Evolutionary conservation across 352 stramenopile species (phyloP).

Genomic region (Globisporangium paddicum): DNA sequence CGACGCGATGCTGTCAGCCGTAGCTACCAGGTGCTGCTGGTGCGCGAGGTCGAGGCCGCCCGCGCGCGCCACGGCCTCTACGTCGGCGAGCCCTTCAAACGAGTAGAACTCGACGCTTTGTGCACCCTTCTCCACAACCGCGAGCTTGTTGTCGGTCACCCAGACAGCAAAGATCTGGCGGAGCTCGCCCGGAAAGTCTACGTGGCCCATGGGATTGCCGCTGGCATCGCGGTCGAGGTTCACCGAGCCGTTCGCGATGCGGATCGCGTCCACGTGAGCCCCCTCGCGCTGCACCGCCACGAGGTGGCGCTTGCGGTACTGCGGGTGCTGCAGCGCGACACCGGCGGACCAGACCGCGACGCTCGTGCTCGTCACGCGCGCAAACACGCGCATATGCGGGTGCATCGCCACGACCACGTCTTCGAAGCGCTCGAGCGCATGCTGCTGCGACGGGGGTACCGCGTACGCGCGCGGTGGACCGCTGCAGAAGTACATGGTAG

Average conservation of each 20-base stretch:
- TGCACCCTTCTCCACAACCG: slow-evolving; percentile 54
- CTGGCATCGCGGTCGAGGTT: background rate
- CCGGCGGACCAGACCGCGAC: slow-evolving; percentile 50
- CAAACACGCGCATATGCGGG: slow-evolving; percentile 42
- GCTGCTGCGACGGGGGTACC: slow-evolving; percentile 2
- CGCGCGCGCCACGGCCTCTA: slow-evolving; percentile 10
- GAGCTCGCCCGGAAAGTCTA: slow-evolving; percentile 6
- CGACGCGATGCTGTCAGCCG: background rate
- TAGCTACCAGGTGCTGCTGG: slow-evolving; percentile 2
- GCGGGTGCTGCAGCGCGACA: slow-evolving; percentile 19
- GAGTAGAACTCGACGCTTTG: slow-evolving; percentile 66
- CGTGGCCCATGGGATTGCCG: slow-evolving; percentile 10
- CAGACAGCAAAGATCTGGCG: slow-evolving; percentile 51
- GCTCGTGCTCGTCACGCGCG: slow-evolving; percentile 36
- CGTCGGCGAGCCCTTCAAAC: slow-evolving; percentile 43
- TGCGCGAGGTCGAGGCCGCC: slow-evolving; percentile 19
- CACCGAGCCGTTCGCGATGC: background rate
- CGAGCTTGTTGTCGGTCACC: slow-evolving; percentile 48
- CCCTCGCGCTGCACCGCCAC: slow-evolving; percentile 26
- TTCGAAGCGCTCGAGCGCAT: slow-evolving; percentile 24
- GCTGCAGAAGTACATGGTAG: slow-evolving; percentile 65
- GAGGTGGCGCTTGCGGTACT: slow-evolving; percentile 29
- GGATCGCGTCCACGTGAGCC: slow-evolving; percentile 15
- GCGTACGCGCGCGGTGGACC: slow-evolving; percentile 64
- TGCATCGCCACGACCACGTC: slow-evolving; percentile 54